These are phyloP conservation scores for Candida nonsorbophila DNA, from an alignment of 805 yeast genomes.

Conservation along the genomic window DNA sequence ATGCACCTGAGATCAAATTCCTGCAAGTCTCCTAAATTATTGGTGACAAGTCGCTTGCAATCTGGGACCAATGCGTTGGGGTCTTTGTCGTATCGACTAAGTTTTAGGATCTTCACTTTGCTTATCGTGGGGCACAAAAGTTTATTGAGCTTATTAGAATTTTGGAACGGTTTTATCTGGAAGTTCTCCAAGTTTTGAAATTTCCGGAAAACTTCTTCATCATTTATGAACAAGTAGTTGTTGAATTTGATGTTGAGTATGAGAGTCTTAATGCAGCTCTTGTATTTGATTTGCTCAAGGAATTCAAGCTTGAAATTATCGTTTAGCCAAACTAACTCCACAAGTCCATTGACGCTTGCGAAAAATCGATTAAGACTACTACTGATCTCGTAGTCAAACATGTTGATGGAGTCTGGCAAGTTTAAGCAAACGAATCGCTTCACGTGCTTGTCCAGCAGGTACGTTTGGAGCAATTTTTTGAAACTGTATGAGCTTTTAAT, in stretches of 20 bases:
- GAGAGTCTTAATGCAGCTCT: conserved; percentile 16
- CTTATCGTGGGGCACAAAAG: conserved; percentile 8
- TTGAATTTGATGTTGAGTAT: conserved; percentile 24
- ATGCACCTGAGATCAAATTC: conserved; percentile 5
- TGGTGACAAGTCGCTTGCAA: neutral
- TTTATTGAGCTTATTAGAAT: conserved; percentile 19
- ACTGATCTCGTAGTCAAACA: conserved; percentile 25
- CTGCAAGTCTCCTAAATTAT: neutral
- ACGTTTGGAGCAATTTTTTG: conserved; percentile 24
- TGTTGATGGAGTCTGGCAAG: conserved; percentile 39
- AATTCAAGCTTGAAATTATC: conserved; percentile 24
- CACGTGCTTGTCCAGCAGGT: conserved; percentile 10
- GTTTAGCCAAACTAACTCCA: conserved; percentile 27
- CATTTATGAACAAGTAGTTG: conserved; percentile 8
- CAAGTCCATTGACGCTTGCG: conserved; percentile 14
- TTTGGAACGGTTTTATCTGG: conserved; percentile 30
- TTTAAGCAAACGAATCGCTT: conserved; percentile 24
- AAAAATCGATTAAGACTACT: conserved; percentile 21
- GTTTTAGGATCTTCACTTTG: conserved; percentile 11
- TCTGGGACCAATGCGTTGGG: conserved; percentile 6
- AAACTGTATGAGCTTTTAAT: conserved; percentile 30
- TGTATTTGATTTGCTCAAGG: conserved; percentile 26
- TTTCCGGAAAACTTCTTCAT: conserved; percentile 3
- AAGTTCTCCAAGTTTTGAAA: conserved; percentile 26
- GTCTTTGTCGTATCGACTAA: conserved; percentile 16